Conservation (phyloP, 176 grass and related monocot species). For the Musa beccarii region DNA sequence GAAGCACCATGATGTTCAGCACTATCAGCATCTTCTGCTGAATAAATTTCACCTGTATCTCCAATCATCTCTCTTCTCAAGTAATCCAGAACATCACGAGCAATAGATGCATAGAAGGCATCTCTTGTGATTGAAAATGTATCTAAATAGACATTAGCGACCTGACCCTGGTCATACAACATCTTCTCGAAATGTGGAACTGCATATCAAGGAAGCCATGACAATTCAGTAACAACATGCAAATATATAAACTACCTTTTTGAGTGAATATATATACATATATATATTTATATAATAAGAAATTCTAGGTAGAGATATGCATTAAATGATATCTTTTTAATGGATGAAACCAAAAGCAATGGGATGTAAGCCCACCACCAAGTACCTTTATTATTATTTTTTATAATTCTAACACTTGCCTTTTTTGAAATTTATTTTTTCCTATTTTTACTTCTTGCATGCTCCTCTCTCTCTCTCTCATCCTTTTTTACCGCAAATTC, state of each 20-base stretch:
- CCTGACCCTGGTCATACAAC: slow-evolving; percentile 91
- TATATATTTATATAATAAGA: too few species aligned
- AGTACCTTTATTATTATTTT: too few species aligned
- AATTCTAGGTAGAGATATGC: too few species aligned
- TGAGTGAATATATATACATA: too few species aligned
- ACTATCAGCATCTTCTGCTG: slow-evolving; percentile 98
- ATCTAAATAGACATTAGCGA: slow-evolving; percentile 79
- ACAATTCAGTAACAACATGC: slow-evolving; percentile 14
- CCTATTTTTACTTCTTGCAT: too few species aligned
- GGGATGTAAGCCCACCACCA: too few species aligned
- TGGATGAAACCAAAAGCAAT: too few species aligned
- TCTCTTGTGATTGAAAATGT: slow-evolving; percentile 68
- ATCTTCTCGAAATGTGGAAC: slow-evolving; percentile 99
- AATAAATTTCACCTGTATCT: slow-evolving; percentile 81
- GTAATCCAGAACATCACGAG: slow-evolving; percentile 84
- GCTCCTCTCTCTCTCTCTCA: too few species aligned
- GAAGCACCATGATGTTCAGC: slow-evolving; percentile 56
- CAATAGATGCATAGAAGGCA: slow-evolving; percentile 51
- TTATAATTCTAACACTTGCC: too few species aligned
- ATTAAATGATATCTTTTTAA: too few species aligned
- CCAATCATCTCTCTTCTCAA: slow-evolving; percentile 94
- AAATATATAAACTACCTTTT: background rate
- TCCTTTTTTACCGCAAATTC: too few species aligned
- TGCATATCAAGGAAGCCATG: slow-evolving; percentile 27
- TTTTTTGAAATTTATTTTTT: too few species aligned